Percentiles rank a stretch among this genome's conserved stretches.
Conservation (phyloP, 441 rosid genomes). For the Lepidium campestre region DNA sequence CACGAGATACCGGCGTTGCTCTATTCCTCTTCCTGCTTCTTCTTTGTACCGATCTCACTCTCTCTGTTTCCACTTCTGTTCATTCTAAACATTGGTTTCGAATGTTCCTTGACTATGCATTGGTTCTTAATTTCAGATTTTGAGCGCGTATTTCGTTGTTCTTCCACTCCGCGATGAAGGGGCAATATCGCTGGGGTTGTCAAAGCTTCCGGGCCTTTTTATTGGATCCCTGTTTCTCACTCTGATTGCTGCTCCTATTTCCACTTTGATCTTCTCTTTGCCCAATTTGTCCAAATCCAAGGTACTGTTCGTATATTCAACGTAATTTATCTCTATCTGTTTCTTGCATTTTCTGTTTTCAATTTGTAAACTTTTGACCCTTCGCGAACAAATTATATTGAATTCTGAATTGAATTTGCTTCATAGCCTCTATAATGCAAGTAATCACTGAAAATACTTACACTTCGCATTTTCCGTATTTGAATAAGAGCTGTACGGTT, state of each 20-base stretch:
- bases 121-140: conserved; percentile 37
- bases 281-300: conserved; percentile 74
- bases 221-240: conserved; percentile 75
- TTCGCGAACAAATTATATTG: neutral
- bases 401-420: neutral
- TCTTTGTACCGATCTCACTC: conserved; percentile 53
- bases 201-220: conserved; percentile 71
- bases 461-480: neutral
- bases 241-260: conserved; percentile 78
- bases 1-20: conserved; percentile 69
- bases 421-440: neutral
- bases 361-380: neutral
- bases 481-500: neutral
- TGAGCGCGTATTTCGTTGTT: conserved; percentile 85
- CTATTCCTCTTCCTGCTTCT: conserved; percentile 77
- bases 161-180: conserved; percentile 88
- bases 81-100: neutral
- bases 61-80: neutral
- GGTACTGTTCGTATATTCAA: conserved; percentile 31
- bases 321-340: neutral
- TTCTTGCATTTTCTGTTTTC: neutral
- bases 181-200: conserved; percentile 74
- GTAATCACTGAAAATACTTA: neutral
- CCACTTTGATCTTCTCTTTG: conserved; percentile 74
- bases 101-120: neutral